Evolutionary conservation across 2,329 filamentous ascomycete genomes (phyloP), one percentile per base, ranked within the genome.

Genomic region (Fusarium sp.): DNA sequence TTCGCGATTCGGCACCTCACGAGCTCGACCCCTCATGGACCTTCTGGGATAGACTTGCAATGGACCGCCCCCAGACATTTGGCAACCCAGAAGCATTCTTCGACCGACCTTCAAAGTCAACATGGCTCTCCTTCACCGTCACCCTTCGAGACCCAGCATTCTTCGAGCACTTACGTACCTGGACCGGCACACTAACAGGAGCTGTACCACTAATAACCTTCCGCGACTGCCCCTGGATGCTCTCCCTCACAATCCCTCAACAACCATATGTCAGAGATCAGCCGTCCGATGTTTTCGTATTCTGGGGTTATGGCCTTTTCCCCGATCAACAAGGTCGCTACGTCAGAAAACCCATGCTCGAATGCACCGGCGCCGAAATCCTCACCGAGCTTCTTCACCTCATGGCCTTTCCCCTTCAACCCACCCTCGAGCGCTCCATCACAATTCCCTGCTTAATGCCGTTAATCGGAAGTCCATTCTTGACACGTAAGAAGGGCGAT

Each of bases 271-370:
- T 77, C 18, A 77, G 66, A 27, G 74, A 77, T 0, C 76, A 77
- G 10, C 76, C 76, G 1, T 55, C 66, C 0, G 76, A 67, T 6
- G 64, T 77, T n/a, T 77, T 60, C 16, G 62, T 77, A 12, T 77
- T 77, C 48, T 77, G 76, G 76, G 76, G 76, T 1, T 77, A 77
- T n/a, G 76, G 76, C 1, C 62, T 77, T 4, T 77, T 77, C 48
- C 76, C 76, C 1, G 76, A 77, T 14, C 76, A 77, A 7, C 66
- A 71, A 4, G 76, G 76, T 1, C 62, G 76, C 2, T 69, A 77
- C 27, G 71, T 77, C 19, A 71, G 56, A 8, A 77, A 77, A 10
- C 69, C 76, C 19, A 77, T 77, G 76, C 65, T 77, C 1, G 74
- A 77, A 31, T 77, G 76, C 44, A 77, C 74, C 8, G 76, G 76